Conservation (phyloP, 352 stramenopile species). For the Phytophthora fragariaefolia region DNA sequence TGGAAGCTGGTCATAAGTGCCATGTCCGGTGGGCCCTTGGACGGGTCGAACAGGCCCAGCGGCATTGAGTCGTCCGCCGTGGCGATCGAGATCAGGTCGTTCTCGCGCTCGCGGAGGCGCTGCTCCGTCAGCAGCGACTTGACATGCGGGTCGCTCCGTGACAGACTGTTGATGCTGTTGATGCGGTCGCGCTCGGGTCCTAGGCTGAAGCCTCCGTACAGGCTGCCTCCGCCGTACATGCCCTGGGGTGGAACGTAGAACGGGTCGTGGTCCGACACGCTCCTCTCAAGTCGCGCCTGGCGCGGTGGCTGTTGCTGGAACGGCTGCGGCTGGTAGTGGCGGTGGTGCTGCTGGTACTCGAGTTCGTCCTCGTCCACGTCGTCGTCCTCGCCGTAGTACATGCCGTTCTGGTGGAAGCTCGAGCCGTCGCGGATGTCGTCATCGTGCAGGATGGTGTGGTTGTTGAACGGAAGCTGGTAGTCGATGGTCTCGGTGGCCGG, state of each 20-base stretch:
- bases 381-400: conserved; percentile 45
- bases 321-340: conserved; percentile 38
- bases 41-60: conserved; percentile 40
- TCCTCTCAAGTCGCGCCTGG: conserved; percentile 32
- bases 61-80: conserved; percentile 57
- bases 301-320: conserved; percentile 29
- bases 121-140: conserved; percentile 71
- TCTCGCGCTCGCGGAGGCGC: conserved; percentile 66
- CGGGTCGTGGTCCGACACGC: conserved; percentile 37
- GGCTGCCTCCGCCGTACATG: conserved; percentile 26
- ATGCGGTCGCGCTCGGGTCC: conserved; percentile 17
- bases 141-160: conserved; percentile 45
- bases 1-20: conserved; percentile 33
- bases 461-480: conserved; percentile 48
- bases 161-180: conserved; percentile 25
- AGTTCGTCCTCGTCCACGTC: conserved; percentile 42
- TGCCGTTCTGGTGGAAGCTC: conserved; percentile 46
- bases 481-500: conserved; percentile 45
- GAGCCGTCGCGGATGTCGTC: conserved; percentile 36
- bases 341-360: conserved; percentile 47
- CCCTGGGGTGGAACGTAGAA: conserved; percentile 30
- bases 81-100: conserved; percentile 64
- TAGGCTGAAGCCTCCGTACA: conserved; percentile 32
- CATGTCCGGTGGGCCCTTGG: conserved; percentile 36
- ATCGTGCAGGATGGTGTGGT: conserved; percentile 47